These are phyloP conservation scores for Dendrocalamus sinicus DNA, from an alignment of 176 grass and related monocot genomes.

Conservation along the genomic window DNA sequence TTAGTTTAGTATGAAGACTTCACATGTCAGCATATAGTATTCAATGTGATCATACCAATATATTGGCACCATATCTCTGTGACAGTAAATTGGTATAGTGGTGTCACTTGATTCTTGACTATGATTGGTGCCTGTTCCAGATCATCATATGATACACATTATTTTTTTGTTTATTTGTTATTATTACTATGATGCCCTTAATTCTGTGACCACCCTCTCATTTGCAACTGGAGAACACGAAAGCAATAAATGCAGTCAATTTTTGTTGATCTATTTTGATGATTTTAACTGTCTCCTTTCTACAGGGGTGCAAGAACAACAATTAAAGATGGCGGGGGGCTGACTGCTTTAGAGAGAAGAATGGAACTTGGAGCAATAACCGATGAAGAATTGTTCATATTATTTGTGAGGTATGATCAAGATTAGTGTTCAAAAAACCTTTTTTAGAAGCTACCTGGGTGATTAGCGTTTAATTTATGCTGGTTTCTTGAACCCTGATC, in stretches of 20 bases:
- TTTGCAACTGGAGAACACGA: background rate
- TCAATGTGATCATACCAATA: background rate
- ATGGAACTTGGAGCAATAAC: conserved; percentile 99
- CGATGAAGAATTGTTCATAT: conserved; percentile 92
- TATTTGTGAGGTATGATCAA: conserved; percentile 67
- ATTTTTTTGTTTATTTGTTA: background rate
- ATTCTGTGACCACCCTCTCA: background rate
- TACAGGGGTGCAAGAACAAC: conserved; percentile 79
- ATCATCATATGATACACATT: background rate
- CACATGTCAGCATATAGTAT: background rate
- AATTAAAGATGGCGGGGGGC: conserved; percentile 77
- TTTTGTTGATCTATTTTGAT: conserved; percentile 7
- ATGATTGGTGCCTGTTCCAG: conserved; percentile 5
- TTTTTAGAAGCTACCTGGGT: too few species aligned
- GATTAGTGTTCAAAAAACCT: background rate
- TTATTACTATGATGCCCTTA: background rate
- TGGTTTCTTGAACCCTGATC: background rate
- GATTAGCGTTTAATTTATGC: too few species aligned
- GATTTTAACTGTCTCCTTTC: conserved; percentile 27
- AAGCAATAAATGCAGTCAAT: background rate
- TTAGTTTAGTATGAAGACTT: conserved; percentile 9
- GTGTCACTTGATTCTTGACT: conserved; percentile 3
- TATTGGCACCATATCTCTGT: background rate
- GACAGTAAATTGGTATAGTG: background rate
- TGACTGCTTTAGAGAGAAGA: conserved; percentile 94